These are phyloP conservation scores for Tricholoma sp. DNA, from an alignment of 768 basidiomycete species.

Conservation along the genomic window DNA sequence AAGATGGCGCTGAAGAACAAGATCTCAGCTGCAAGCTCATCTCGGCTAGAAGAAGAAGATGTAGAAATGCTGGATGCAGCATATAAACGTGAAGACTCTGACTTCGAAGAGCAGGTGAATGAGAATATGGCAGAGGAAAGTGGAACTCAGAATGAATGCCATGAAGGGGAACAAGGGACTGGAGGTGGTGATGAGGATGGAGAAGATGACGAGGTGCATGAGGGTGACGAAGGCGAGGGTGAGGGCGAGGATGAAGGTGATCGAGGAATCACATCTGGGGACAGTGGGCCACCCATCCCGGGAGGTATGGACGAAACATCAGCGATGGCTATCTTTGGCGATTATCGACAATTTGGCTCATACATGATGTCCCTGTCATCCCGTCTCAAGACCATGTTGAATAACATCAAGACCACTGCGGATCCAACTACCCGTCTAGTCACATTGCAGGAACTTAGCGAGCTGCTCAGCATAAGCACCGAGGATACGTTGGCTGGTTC, in stretches of 20 bases:
- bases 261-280: conserved; percentile 28
- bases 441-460: conserved; percentile 92
- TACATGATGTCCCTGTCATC: conserved; percentile 87
- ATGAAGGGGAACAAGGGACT: conserved; percentile 13
- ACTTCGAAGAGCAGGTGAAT: conserved; percentile 40
- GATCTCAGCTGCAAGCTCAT: conserved; percentile 57
- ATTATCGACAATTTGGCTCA: conserved; percentile 85
- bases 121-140: conserved; percentile 22
- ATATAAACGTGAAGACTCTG: conserved; percentile 43
- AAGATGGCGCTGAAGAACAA: conserved; percentile 60
- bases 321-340: conserved; percentile 78
- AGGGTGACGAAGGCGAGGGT: conserved; percentile 32
- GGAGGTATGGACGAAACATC: conserved; percentile 62
- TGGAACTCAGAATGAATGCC: not conserved
- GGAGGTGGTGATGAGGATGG: conserved; percentile 38
- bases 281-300: conserved; percentile 37
- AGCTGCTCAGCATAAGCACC: conserved; percentile 91
- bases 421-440: conserved; percentile 83
- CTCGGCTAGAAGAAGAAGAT: conserved; percentile 64
- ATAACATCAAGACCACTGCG: conserved; percentile 79
- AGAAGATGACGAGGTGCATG: conserved; percentile 47
- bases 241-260: conserved; percentile 35
- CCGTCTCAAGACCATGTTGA: conserved; percentile 86
- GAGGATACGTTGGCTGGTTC: conserved; percentile 95
- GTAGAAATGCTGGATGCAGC: conserved; percentile 72